Conservation (phyloP, 495 filamentous ascomycete genomes). For the Paragyromitra xinjiangensis region DNA sequence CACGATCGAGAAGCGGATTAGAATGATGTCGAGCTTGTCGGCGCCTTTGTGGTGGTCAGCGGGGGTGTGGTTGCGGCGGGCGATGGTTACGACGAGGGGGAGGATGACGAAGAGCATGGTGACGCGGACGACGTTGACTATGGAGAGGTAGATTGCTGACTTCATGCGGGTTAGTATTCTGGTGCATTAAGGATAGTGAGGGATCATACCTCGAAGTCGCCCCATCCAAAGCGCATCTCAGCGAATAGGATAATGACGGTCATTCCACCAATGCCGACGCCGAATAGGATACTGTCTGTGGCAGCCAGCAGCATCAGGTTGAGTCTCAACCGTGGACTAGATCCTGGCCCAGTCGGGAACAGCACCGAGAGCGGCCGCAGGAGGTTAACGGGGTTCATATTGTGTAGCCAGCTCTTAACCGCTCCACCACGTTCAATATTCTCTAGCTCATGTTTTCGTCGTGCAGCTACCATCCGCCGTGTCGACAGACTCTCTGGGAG, state of each 20-base stretch:
- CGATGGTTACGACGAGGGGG: slow-evolving; percentile 66
- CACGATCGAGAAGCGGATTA: slow-evolving; percentile 78
- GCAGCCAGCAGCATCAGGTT: slow-evolving; percentile 83
- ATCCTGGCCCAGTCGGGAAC: slow-evolving; percentile 71
- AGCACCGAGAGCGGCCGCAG: slow-evolving; percentile 81
- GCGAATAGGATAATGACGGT: slow-evolving; percentile 82
- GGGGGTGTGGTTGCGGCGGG: slow-evolving; percentile 41
- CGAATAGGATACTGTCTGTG: slow-evolving; percentile 80
- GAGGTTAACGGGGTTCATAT: slow-evolving; percentile 67
- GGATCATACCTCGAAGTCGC: slow-evolving; percentile 68
- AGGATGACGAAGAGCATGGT: slow-evolving; percentile 67
- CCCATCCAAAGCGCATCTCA: slow-evolving; percentile 81
- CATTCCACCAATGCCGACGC: slow-evolving; percentile 80
- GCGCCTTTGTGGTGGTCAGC: slow-evolving; percentile 69
- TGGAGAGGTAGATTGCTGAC: slow-evolving; percentile 75
- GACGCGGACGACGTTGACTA: slow-evolving; percentile 78
- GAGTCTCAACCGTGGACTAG: slow-evolving; percentile 69
- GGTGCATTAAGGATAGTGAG: not conserved
- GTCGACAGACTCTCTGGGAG: slow-evolving; percentile 84
- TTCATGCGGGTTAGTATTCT: slow-evolving; percentile 28
- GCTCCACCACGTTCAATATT: slow-evolving; percentile 48
- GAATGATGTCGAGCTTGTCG: slow-evolving; percentile 75
- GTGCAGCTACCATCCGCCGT: slow-evolving; percentile 71
- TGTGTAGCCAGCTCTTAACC: slow-evolving; percentile 51
- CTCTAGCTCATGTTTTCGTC: slow-evolving; percentile 67